Conservation (phyloP, 176 grass and related monocot species). For the Themeda triandra region DNA sequence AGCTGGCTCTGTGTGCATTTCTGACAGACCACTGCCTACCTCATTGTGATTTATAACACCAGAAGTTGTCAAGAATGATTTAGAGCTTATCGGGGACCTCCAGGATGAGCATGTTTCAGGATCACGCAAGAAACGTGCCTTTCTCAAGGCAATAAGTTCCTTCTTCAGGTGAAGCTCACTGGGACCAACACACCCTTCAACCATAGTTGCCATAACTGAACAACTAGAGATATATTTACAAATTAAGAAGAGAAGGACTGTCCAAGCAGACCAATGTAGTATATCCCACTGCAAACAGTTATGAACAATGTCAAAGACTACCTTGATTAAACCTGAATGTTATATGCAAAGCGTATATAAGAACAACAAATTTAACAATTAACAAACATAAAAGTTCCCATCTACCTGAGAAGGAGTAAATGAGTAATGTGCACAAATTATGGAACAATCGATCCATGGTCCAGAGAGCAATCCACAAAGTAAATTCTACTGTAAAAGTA, state of each 20-base stretch:
- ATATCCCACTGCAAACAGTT: constrained; percentile 21
- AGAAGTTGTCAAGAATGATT: constrained; percentile 51
- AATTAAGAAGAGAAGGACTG: constrained; percentile 24
- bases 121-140: constrained; percentile 78
- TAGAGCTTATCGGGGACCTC: constrained; percentile 79
- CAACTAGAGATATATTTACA: constrained; percentile 1
- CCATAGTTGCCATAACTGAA: constrained; percentile 42
- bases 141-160: constrained; percentile 75
- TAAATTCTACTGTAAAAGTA: not conserved
- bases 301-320: constrained; percentile 6
- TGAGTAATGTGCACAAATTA: not conserved
- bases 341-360: not conserved
- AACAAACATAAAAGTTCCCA: not conserved
- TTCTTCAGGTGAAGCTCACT: constrained; percentile 96
- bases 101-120: constrained; percentile 91
- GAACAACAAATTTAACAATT: not conserved
- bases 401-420: constrained; percentile 6
- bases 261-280: constrained; percentile 3
- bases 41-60: constrained; percentile 40
- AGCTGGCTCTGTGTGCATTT: constrained; percentile 30
- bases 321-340: constrained; percentile 7
- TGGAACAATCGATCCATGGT: constrained; percentile 13
- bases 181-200: constrained; percentile 59
- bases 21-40: constrained; percentile 22
- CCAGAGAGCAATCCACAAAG: not conserved